Base-by-base conservation (phyloP, 140 eudicot species). In the Anethum foeniculum region DNA sequence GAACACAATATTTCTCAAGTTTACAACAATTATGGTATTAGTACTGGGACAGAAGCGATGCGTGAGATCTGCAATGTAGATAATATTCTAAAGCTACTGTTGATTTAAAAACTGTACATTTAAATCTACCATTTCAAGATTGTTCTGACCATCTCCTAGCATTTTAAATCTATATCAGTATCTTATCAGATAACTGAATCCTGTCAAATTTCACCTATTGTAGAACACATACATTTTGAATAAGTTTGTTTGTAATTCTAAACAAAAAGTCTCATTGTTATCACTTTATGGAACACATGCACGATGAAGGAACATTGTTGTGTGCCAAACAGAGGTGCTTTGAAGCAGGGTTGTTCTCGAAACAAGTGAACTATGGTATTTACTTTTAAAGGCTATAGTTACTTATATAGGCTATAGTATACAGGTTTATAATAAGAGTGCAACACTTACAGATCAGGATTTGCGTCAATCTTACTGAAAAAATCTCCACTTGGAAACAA, bases 401-500 rank as follows among this genome's bases (percentile, higher is more conserved):
- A 34, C 38, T 34, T 34, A 1, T 34, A 34, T 34, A 34, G 38
- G 38, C 38, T 34, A 60, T 60, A 62, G 34, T 13, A 73, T 73
- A 23, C 36, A 23, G 34, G 77, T 23, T 9, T 21, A 23, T 6
- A 6, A 47, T 19, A 14, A 12, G n/a, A 81, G 77, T 6, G 27
- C 62, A 77, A 16, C 85, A 89, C 95, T 91, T 83, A 95, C 99
- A 95, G 93, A 87, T 95, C 99, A 62, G 99, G 99, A 82, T 95
- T 95, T 25, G 96, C 92, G 71, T 95, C 99, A 32, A 89, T 95
- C 85, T 95, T 95, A 87, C 90, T 88, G 89, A 93, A 88, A 82
- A 95, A 95, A 83, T 95, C 99, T 83, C 99, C 99, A 79, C 83
- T 88, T 60, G 99, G 99, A 86, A 85, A 90, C 88, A 95, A 84